A percentile compares a stretch with the other conserved stretches of the same genome.
Conservation (phyloP, 2,329 filamentous ascomycete species). For the Colletotrichum navitas region DNA sequence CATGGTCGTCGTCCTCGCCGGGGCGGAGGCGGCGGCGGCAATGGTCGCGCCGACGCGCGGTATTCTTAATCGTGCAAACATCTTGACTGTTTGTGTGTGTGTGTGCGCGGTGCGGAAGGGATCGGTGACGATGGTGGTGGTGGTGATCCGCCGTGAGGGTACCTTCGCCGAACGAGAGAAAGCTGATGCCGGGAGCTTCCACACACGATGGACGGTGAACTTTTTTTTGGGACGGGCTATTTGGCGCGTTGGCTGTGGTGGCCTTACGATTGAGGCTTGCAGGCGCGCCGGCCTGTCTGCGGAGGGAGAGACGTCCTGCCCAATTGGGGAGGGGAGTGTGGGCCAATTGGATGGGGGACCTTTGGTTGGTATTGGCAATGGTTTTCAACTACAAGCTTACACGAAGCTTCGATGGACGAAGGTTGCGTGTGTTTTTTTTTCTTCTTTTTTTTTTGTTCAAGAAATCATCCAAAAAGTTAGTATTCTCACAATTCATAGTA, state of each 20-base stretch:
- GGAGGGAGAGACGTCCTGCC: slow-evolving; percentile 11
- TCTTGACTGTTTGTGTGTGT: slow-evolving; percentile 48
- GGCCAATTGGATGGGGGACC: slow-evolving; percentile 10
- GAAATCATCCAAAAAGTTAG: no score
- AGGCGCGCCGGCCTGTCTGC: slow-evolving; percentile 4
- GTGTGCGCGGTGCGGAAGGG: slow-evolving; percentile 43
- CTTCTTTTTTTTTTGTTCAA: no score
- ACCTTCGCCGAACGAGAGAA: slow-evolving; percentile 25
- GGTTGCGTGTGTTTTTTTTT: background rate
- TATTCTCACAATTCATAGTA: background rate
- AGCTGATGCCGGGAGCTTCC: slow-evolving; percentile 36
- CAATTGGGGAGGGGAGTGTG: background rate
- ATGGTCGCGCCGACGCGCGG: slow-evolving; percentile 55
- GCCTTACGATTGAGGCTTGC: slow-evolving; percentile 41
- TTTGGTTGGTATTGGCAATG: slow-evolving; percentile 21
- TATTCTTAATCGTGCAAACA: slow-evolving; percentile 69
- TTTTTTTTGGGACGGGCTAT: slow-evolving; percentile 41
- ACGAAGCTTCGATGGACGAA: background rate
- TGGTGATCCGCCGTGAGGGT: slow-evolving; percentile 29
- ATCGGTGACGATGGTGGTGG: slow-evolving; percentile 4
- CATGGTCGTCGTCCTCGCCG: slow-evolving; percentile 51
- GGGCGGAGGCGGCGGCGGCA: slow-evolving; percentile 24
- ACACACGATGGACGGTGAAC: slow-evolving; percentile 36
- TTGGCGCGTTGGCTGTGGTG: slow-evolving; percentile 28
- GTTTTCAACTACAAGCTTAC: slow-evolving; percentile 14